Percentiles rank a stretch among this genome's conserved stretches.
phyloP scores from a whole-genome alignment of 495 filamentous ascomycete species.

The Aspergillus bridgeri region DNA sequence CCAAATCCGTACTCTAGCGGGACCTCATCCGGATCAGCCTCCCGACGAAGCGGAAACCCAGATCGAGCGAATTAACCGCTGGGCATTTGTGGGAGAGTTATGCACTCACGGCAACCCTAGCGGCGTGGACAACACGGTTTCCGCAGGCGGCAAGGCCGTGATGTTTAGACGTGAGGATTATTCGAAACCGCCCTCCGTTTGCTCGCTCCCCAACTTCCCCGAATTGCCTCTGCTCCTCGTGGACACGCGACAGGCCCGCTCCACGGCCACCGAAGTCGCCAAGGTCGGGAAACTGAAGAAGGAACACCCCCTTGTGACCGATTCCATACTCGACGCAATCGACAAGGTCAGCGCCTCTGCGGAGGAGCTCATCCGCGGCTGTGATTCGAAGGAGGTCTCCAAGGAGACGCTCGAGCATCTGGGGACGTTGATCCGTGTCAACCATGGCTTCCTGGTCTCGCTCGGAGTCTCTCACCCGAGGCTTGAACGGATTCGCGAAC shows the following conservation, averaged over 20 bases:
- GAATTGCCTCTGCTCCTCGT: conserved; percentile 86
- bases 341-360: conserved; percentile 76
- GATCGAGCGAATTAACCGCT: conserved; percentile 90
- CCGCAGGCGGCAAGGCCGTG: conserved; percentile 87
- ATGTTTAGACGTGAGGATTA: conserved; percentile 82
- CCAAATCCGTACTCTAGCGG: conserved; percentile 81
- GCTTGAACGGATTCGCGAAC: conserved; percentile 85
- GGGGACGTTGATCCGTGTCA: conserved; percentile 84
- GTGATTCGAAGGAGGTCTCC: conserved; percentile 58
- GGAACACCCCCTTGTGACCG: conserved; percentile 67
- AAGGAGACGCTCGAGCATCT: conserved; percentile 60
- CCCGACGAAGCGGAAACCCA: conserved; percentile 75
- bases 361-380: conserved; percentile 60
- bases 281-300: conserved; percentile 74
- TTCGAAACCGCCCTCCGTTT: conserved; percentile 69
- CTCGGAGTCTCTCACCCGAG: conserved; percentile 92
- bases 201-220: conserved; percentile 77
- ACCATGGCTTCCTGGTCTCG: conserved; percentile 84
- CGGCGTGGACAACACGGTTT: conserved; percentile 96
- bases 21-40: conserved; percentile 86
- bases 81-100: conserved; percentile 96
- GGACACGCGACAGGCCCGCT: conserved; percentile 78
- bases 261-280: conserved; percentile 76
- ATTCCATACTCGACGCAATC: conserved; percentile 76
- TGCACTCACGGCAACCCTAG: conserved; percentile 96